Evolutionary conservation across 768 basidiomycete species (phyloP), one percentile per base, ranked within the genome.

Genomic region (Leccinum fibrillosum): DNA sequence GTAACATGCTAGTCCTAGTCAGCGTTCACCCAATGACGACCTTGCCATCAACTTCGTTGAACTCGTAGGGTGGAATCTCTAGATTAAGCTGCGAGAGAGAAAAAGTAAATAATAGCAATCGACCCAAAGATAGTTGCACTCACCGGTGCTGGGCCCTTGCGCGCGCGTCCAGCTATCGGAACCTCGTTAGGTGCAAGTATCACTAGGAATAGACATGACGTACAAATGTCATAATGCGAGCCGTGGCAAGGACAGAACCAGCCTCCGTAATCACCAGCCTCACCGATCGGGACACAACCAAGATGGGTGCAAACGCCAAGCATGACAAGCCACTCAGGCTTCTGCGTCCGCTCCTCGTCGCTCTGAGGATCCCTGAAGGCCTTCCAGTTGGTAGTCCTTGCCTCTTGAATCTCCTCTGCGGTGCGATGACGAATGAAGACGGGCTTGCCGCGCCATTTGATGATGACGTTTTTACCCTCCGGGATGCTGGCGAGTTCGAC

Each of bases 161-260:
- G 90, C 67, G 89, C 86, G 74, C 96, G 94, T 62, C 96, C 96
- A 70, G 94, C 92, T 93, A 61, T 45, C 62, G 51, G 15, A 59
- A 26, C 56, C 32, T 57, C 63, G 58, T 66, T 32, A 66, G 47
- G 47, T 62, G 11, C 52, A 42, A 55, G 49, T 13, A 61, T 30
- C 2, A 21, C 9, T 25, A 12, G 26, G 17, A 19, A n/a, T n/a
- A 19, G 10, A 48, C 12, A 6, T 21, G 47, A 76, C 89, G 60
- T 66, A 92, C 90, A 96, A 59, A 97, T 97, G 75, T 98, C 94
- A 69, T 94, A 95, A 72, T 99, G 96, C 54, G 96, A 98, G 71
- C 96, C 97, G 75, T 98, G 96, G 81, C 96, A 98, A 53, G 95
- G 94, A 81, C 94, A 96, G 87, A 96, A 93, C 95, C 96, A 99